Conservation (phyloP, 768 basidiomycete genomes). For the Naematelia aurantialba region DNA sequence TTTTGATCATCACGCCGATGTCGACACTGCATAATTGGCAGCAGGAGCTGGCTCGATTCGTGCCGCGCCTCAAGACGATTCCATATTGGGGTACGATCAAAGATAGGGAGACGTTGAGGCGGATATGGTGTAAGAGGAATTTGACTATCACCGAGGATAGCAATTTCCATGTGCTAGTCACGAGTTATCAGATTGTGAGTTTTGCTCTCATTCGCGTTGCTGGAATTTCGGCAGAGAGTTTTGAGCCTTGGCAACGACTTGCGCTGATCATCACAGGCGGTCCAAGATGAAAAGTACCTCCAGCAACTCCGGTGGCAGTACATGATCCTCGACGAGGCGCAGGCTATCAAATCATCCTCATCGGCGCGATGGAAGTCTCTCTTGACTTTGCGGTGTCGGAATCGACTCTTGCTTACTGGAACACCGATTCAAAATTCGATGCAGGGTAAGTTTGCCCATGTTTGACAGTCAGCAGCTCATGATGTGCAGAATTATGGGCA, state of each 20-base stretch:
- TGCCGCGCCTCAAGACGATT: conserved; percentile 84
- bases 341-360: conserved; percentile 97
- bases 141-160: conserved; percentile 92
- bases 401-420: conserved; percentile 88
- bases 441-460: conserved; percentile 66
- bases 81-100: conserved; percentile 99
- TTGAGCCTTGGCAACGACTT: neutral
- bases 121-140: conserved; percentile 98
- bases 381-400: conserved; percentile 90
- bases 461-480: neutral
- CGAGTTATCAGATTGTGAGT: conserved; percentile 88
- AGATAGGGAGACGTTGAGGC: conserved; percentile 86
- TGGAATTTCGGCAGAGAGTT: neutral
- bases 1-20: conserved; percentile 93
- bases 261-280: conserved; percentile 58
- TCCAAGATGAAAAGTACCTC: conserved; percentile 96
- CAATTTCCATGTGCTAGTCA: conserved; percentile 93
- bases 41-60: conserved; percentile 93
- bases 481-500: conserved; percentile 84
- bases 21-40: conserved; percentile 99
- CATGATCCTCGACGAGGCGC: conserved; percentile 99
- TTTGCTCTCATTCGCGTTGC: neutral
- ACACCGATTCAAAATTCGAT: conserved; percentile 99
- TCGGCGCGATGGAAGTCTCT: conserved; percentile 96
- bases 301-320: conserved; percentile 99